Percentiles rank a stretch among this genome's conserved stretches.
phyloP scores from a whole-genome alignment of 2,329 filamentous ascomycete species.

The Aspergillus tubingensis region DNA sequence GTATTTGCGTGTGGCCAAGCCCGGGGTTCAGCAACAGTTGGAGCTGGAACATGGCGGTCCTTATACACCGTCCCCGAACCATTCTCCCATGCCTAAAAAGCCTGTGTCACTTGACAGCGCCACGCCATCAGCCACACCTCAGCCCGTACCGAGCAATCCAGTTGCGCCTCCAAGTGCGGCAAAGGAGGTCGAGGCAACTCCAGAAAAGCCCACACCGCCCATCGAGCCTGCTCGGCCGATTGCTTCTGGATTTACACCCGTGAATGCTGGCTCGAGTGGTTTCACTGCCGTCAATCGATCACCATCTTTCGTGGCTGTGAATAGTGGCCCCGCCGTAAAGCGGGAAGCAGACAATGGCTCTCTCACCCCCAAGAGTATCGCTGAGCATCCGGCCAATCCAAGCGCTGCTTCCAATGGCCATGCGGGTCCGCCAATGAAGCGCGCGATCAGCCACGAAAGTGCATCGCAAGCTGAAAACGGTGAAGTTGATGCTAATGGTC shows the following conservation, averaged over 20 bases:
- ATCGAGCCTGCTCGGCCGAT: conserved; percentile 43
- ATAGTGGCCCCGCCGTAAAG: conserved; percentile 47
- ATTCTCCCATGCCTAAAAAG: conserved; percentile 69
- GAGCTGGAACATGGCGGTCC: conserved; percentile 92
- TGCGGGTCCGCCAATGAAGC: conserved; percentile 66
- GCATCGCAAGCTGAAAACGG: conserved; percentile 45
- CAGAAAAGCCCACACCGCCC: conserved; percentile 38
- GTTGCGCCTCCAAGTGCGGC: conserved; percentile 60
- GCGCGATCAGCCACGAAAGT: conserved; percentile 67
- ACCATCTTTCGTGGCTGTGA: conserved; percentile 46
- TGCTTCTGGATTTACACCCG: conserved; percentile 66
- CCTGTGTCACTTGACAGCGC: conserved; percentile 38
- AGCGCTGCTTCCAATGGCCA: conserved; percentile 56
- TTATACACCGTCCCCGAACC: conserved; percentile 73
- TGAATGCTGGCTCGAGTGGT: conserved; percentile 59
- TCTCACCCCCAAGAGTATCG: conserved; percentile 64
- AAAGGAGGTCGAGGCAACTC: conserved; percentile 39
- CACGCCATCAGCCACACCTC: conserved; percentile 53
- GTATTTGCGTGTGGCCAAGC: conserved; percentile 85
- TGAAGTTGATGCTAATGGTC: conserved; percentile 67
- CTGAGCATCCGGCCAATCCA: conserved; percentile 63
- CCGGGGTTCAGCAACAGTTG: conserved; percentile 92
- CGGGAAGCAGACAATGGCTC: conserved; percentile 58
- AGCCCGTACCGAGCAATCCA: conserved; percentile 68
- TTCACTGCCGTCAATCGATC: conserved; percentile 63